Evolutionary conservation across 805 yeast genomes (phyloP), one percentile per base, ranked within the genome.

Genomic region (Scheffersomyces coipomensis): DNA sequence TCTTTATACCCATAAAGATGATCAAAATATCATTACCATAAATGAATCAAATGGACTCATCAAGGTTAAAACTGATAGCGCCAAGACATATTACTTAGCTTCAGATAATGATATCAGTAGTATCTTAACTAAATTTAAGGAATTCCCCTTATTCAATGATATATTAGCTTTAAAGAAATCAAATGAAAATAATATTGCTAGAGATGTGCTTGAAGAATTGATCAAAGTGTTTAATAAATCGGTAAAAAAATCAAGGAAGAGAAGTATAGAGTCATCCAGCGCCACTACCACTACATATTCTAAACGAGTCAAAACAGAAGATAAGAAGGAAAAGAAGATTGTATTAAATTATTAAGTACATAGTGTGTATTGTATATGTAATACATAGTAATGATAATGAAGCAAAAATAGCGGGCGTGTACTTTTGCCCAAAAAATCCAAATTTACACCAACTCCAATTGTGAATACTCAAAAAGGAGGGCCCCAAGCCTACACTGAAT

Each of bases 231-330:
- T 13, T 10, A 27, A 27, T 27, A 27, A 27, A 27, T 9, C 29
- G 5, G n/a, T 18, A 5, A 39, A 29, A 12, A n/a, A 26, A 11
- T 39, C 46, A 19, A 35, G 37, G n/a, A 27, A 36, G 24, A 23
- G 45, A 22, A 19, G 25, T n/a, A 11, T 29, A 13, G 30, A 26
- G 17, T 4, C 9, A 13, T n/a, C 18, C n/a, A 12, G 17, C 8
- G 37, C 38, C 8, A 12, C 18, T 11, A 32, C 26, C 2, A 31
- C 41, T 12, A n/a, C n/a, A n/a, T 38, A 37, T 5, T 8, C 34
- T 10, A 47, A 47, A 40, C 35, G 45, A 27, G 17, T n/a, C 10
- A 48, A 40, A 27, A 11, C 30, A 8, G 45, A 47, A n/a, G 32
- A 31, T 26, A 41, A 33, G 15, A n/a, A n/a, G n/a, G n/a, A n/a